phyloP scores from a whole-genome alignment of 805 yeast species.

The Sugiyamaella lignohabitans region DNA sequence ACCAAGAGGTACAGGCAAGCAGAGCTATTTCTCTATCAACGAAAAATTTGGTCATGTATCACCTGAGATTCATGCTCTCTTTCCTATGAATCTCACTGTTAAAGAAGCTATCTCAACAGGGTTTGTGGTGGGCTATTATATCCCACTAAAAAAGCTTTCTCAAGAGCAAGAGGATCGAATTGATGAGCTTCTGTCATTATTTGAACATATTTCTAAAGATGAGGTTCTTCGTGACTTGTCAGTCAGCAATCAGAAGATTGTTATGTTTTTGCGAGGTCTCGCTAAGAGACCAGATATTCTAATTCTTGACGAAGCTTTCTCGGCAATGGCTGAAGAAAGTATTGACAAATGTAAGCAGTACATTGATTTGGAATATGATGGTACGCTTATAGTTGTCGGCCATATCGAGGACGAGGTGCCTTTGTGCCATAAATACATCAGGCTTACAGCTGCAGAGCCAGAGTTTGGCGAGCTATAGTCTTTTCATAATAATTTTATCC shows the following conservation, averaged over 20 bases:
- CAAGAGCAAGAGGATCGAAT: conserved; percentile 36
- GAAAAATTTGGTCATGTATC: conserved; percentile 76
- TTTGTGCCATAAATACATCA: conserved; percentile 47
- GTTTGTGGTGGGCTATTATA: conserved; percentile 56
- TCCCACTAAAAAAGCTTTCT: conserved; percentile 41
- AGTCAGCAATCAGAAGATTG: conserved; percentile 71
- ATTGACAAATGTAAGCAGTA: conserved; percentile 50
- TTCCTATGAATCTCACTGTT: conserved; percentile 52
- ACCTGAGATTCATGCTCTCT: conserved; percentile 89
- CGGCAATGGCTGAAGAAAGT: conserved; percentile 72
- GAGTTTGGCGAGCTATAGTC: not conserved
- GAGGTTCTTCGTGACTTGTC: conserved; percentile 47
- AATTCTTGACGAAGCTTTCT: conserved; percentile 86
- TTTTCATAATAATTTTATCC: not conserved
- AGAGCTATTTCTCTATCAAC: conserved; percentile 74
- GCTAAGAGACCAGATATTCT: conserved; percentile 71
- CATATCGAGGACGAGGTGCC: conserved; percentile 82
- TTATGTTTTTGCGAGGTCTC: conserved; percentile 68
- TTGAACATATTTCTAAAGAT: conserved; percentile 38
- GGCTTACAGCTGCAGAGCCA: conserved; percentile 22
- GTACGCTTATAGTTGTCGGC: conserved; percentile 74
- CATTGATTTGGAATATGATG: conserved; percentile 40
- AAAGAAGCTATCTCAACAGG: conserved; percentile 66
- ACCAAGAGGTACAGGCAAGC: conserved; percentile 65
- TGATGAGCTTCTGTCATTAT: conserved; percentile 42